Percentiles rank a stretch among this genome's conserved stretches.
phyloP scores from a whole-genome alignment of 2,329 filamentous ascomycete genomes.

The Fusarium humuli region DNA sequence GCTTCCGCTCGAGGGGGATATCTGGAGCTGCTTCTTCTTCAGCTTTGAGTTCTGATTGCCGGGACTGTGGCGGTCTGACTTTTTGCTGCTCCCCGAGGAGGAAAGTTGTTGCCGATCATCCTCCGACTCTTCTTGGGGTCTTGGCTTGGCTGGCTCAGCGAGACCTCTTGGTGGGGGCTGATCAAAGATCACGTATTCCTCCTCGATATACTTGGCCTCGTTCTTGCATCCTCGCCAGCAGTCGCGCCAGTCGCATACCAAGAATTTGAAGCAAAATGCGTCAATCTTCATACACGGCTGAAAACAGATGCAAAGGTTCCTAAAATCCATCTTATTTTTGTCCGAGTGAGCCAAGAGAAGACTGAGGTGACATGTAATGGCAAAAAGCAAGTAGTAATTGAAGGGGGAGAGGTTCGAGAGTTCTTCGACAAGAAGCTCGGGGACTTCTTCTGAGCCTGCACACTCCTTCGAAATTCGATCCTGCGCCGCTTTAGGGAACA shows the following conservation, averaged over 20 bases:
- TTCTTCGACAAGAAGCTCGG: constrained; percentile 88
- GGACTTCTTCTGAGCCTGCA: constrained; percentile 80
- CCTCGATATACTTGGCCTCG: constrained; percentile 81
- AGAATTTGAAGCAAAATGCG: constrained; percentile 92
- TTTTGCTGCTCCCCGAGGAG: constrained; percentile 74
- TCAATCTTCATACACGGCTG: constrained; percentile 98
- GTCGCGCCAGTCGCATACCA: constrained; percentile 94
- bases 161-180: constrained; percentile 66
- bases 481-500: constrained; percentile 88
- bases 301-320: constrained; percentile 96
- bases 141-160: constrained; percentile 50
- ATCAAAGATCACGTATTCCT: constrained; percentile 72
- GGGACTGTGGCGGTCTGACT: constrained; percentile 49
- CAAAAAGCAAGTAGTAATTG: constrained; percentile 97
- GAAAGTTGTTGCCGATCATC: constrained; percentile 55
- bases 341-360: constrained; percentile 90
- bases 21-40: constrained; percentile 59
- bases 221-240: constrained; percentile 98
- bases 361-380: constrained; percentile 95
- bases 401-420: constrained; percentile 94
- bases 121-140: constrained; percentile 41
- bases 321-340: constrained; percentile 98
- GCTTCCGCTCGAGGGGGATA: constrained; percentile 58
- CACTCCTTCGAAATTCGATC: constrained; percentile 84
- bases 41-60: constrained; percentile 42